Percentiles rank a stretch among this genome's conserved stretches.
These are phyloP conservation scores for Dalbergia cochinchinensis DNA, from an alignment of 306 rosid species.

Conservation along the genomic window DNA sequence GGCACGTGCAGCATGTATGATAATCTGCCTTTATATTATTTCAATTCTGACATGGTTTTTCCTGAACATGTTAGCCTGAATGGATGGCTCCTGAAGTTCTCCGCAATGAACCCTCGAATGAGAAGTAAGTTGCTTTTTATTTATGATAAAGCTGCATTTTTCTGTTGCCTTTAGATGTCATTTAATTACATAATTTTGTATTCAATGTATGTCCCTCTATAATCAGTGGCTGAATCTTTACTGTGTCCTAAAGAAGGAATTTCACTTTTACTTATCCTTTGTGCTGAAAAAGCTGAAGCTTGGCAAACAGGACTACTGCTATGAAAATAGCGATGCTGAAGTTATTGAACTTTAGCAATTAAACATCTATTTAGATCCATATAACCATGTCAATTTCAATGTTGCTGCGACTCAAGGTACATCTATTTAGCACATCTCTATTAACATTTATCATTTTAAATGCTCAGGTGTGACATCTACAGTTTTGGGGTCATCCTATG, in stretches of 20 bases:
- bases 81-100: slow-evolving; percentile 99
- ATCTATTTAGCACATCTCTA: background rate
- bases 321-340: background rate
- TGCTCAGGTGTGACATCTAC: slow-evolving; percentile 91
- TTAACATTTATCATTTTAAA: slow-evolving; percentile 34
- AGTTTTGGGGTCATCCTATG: slow-evolving; percentile 98
- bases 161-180: slow-evolving; percentile 18
- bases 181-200: slow-evolving; percentile 9
- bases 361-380: background rate
- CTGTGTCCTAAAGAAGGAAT: background rate
- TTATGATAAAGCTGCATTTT: background rate
- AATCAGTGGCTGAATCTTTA: slow-evolving; percentile 35
- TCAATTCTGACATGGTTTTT: slow-evolving; percentile 47
- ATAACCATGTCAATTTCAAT: background rate
- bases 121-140: slow-evolving; percentile 72
- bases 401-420: slow-evolving; percentile 8
- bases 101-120: slow-evolving; percentile 97
- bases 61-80: slow-evolving; percentile 78
- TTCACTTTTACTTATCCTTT: background rate
- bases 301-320: background rate
- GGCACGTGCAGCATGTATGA: slow-evolving; percentile 31
- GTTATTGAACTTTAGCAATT: background rate
- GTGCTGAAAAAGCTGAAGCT: background rate
- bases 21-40: slow-evolving; percentile 36
- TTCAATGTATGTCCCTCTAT: background rate